Base-by-base conservation (phyloP, 331 rosid species). In the Malus hybrid region DNA sequence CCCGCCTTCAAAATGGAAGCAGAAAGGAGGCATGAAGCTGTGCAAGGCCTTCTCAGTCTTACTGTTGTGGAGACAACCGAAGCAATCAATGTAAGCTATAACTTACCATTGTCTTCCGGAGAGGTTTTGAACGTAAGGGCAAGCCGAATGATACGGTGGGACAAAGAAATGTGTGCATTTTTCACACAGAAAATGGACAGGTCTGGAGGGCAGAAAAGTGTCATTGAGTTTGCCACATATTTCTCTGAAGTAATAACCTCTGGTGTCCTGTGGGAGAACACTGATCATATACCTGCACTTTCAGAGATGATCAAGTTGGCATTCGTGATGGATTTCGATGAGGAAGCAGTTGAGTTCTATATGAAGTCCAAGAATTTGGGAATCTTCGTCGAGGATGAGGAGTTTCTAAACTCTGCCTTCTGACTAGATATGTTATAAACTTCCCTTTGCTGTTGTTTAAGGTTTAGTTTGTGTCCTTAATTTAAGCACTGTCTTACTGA, bases 331-430 rank as follows among this genome's bases (percentile, higher is more conserved):
- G 76, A 87, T 13, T 92, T 90, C 64, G 78, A 92, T 29, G 87
- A 79, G 36, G 88, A 77, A 57, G 89, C 78, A 33, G 73, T 92
- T 61, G 82, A 78, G 0, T 90, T 88, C 74, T 75, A 86, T 11
- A 85, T 92, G 96, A 89, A 84, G 78, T 87, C 89, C 65, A 88
- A 81, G 79, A 86, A 89, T 65, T 74, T 92, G 82, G 86, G 82
- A 75, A 74, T 86, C 63, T 88, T 87, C 83, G 6, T 55, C 39
- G 93, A 88, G 82, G 96, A 92, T 57, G 87, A 84, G 36, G 76
- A 79, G 12, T 90, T 92, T 81, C 84, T 89, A 57, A 65, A 75
- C 8, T 70, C 82, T 64, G 69, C 83, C 81, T 60, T 18, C 68
- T 8, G 39, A 30, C 42, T 63, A 29, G 68, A 28, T 13, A 24